A percentile compares a stretch with the other conserved stretches of the same genome.
phyloP scores from a whole-genome alignment of 2,329 filamentous ascomycete species.

The Claviceps spartinae region DNA sequence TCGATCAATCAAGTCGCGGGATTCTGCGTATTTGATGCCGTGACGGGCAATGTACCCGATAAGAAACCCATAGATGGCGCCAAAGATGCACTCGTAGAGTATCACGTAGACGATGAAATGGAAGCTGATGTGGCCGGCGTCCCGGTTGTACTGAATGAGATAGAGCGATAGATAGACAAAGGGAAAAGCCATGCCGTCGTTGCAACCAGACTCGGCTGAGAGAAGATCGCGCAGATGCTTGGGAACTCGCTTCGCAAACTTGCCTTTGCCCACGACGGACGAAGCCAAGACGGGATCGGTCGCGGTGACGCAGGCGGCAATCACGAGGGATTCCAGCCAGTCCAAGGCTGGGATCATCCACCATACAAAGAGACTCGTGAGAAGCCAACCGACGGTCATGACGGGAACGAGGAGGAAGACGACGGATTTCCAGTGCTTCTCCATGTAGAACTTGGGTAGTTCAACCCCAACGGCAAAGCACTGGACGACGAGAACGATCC shows the following conservation, averaged over 20 bases:
- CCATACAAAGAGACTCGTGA: conserved; percentile 90
- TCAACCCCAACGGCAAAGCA: conserved; percentile 88
- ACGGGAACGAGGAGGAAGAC: conserved; percentile 78
- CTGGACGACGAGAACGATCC: conserved; percentile 80
- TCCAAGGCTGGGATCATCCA: conserved; percentile 66
- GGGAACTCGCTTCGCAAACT: conserved; percentile 92
- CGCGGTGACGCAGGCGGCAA: conserved; percentile 88
- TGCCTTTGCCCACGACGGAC: conserved; percentile 96
- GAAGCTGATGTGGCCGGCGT: conserved; percentile 55
- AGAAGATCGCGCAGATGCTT: conserved; percentile 93
- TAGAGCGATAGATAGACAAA: conserved; percentile 92
- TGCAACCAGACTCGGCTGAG: conserved; percentile 94
- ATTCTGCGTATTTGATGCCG: conserved; percentile 77
- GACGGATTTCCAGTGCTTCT: conserved; percentile 91
- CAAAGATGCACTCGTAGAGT: conserved; percentile 91
- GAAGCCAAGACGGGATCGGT: conserved; percentile 95
- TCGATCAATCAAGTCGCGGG: conserved; percentile 74
- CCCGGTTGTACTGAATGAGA: conserved; percentile 65
- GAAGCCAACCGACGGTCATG: conserved; percentile 92
- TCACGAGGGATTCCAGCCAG: conserved; percentile 80
- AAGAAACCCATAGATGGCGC: conserved; percentile 73
- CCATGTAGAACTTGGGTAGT: conserved; percentile 91
- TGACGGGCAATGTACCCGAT: conserved; percentile 86
- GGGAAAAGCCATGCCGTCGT: conserved; percentile 98
- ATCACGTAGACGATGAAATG: conserved; percentile 86